Base-by-base conservation (phyloP, 495 filamentous ascomycete species). In the Neurospora tetrasperma region DNA sequence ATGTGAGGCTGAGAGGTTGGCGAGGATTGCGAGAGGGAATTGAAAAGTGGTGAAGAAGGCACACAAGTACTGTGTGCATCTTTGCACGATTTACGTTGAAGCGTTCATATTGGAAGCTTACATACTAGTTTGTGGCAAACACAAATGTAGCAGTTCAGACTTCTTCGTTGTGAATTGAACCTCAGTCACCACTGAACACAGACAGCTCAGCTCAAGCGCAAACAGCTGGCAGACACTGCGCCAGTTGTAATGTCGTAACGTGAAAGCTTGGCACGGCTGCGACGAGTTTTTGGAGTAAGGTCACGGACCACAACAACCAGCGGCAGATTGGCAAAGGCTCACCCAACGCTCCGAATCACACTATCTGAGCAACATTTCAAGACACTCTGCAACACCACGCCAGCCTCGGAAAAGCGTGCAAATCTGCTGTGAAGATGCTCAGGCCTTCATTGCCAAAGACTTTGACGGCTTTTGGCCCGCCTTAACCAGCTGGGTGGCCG, bases 401-500 rank as follows among this genome's bases (percentile, higher is more conserved):
- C 73, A 75, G 74, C 73, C 43, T 40, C 72, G 70, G 68, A 16
- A 48, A 71, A 69, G 16, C 18, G 72, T 72, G 71, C 71, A 72
- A 73, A 69, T 23, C 39, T 31, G 20, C 68, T 62, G 18, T n/a
- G 23, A 74, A 70, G 75, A 71, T 76, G 72, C 72, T 69, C 18
- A 18, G 42, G 5, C 11, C 38, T 31, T 68, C 18, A 27, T 75
- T 72, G 38, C 71, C 69, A 68, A 71, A 70, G 69, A 7, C 69
- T 72, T 44, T 66, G 59, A 23, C 18, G 12, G 70, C 43, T 76
- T 74, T 69, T 68, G 12, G 8, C 35, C 71, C 75, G 31, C 70
- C 74, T 31, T 72, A 75, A 76, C 39, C 44, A 38, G 70, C 40
- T 70, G 70, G 66, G 42, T 70, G 70, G 62, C 20, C 40, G 71